Base-by-base conservation (phyloP, 441 rosid species). In the Populus tomentosa region DNA sequence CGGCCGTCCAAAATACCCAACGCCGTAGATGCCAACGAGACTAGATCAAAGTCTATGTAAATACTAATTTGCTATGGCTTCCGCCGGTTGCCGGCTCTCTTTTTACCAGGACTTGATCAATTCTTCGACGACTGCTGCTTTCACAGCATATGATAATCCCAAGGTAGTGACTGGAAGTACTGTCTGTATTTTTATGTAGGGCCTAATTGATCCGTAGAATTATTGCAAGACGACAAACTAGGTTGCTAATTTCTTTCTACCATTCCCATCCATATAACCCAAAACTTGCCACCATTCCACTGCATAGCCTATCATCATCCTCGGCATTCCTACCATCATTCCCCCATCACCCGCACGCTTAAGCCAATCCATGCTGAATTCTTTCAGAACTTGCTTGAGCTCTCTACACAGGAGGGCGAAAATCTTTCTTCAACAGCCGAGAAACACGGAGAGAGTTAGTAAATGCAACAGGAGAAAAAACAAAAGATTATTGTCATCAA, bases 311-410 rank as follows among this genome's bases (percentile, higher is more conserved):
- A 20, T 7, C 24, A 20, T 18, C n/a, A n/a, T n/a, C n/a, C n/a
- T n/a, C n/a, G n/a, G n/a, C n/a, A n/a, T n/a, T n/a, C n/a, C n/a
- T n/a, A n/a, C n/a, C n/a, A n/a, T n/a, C 42, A 26, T 36, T 14
- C 1, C 14, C 5, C 24, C 1, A 10, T 18, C 18, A 38, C 28
- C 26, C 23, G 11, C 10, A 28, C 6, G 0, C 64, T 1, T 6
- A 4, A 10, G 7, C 70, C 8, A 38, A 30, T 3, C 20, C 14
- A 79, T 82, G 85, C 20, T 75, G 5, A 32, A 72, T 75, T 69
- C 76, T 70, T 77, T 78, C 73, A 80, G 69, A 46, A 64, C 69
- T 67, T 79, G 79, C 62, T 76, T 76, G 71, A 68, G 69, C 77
- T 77, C 85, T 79, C 76, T 86, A 2, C 64, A 26, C 2, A 26